Evolutionary conservation across 371 early-diverging fungal species (phyloP), one percentile per base, ranked within the genome.

Genomic region (Lichtheimia ramosa): DNA sequence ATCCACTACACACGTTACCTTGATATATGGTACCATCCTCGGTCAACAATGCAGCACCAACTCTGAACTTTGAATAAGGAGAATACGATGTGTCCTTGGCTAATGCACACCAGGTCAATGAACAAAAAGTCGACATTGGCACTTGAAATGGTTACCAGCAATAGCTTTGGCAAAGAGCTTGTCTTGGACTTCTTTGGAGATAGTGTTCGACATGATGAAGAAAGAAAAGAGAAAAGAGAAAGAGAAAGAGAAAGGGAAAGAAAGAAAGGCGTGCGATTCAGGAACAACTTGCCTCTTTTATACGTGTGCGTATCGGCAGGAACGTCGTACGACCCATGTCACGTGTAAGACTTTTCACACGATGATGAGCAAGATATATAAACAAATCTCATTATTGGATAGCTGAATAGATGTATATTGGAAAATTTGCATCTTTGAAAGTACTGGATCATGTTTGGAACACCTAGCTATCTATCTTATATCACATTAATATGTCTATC

Each of bases 31-130:
- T 85, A 28, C 89, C 90, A 46, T 83, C 79, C 48, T 77, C 74
- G 7, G 85, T 67, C 43, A 91, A 71, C 46, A 92, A 64, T 4
- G 93, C 89, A 50, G 91, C 89, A 39, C 94, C 94, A 13, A 94
- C 92, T 20, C 89, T 82, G 72, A 92, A 94, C 54, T 92, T 90
- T 34, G 88, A 88, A 79, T 94, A 94, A 16, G 94, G 94, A 10
- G 84, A 83, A 71, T 94, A 92, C 0, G 87, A 75, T 12, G 51
- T 48, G 13, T 78, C 77, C 53, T 74, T 77, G 27, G 84, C 87
- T 87, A 63, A 28, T 53, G 21, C 34, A 21, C 24, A 46, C 20
- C 14, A 13, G 39, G 16, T n/a, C 16, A 25, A 14, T 18, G 23
- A 27, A 21, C 1, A 34, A 18, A 16, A 10, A n/a, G n/a, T 18